phyloP scores from a whole-genome alignment of 1,284 basidiomycete genomes.

The Salmacisia buchloeana region DNA sequence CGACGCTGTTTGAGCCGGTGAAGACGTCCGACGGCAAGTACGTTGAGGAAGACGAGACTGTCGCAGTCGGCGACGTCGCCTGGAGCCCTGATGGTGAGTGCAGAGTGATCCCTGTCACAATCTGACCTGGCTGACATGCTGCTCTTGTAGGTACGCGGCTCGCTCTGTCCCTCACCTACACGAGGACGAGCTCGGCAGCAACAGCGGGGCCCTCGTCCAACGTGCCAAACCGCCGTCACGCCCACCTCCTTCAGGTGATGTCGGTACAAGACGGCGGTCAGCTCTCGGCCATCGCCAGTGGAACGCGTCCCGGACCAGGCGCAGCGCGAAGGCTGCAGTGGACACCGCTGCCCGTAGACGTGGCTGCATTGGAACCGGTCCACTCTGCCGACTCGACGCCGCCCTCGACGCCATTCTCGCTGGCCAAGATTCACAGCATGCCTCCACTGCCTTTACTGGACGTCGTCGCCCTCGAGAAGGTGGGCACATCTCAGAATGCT shows the following conservation, averaged over 20 bases:
- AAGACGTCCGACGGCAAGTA: neutral
- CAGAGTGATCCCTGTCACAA: neutral
- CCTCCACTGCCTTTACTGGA: neutral
- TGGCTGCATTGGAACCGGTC: neutral
- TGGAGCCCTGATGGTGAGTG: slow-evolving; percentile 21
- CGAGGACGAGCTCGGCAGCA: slow-evolving; percentile 9
- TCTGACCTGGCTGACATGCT: neutral
- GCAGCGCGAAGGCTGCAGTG: neutral
- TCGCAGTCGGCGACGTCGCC: slow-evolving; percentile 21
- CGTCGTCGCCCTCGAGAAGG: neutral
- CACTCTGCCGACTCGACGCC: neutral
- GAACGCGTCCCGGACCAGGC: neutral
- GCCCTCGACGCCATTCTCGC: neutral
- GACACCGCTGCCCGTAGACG: neutral
- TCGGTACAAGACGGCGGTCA: slow-evolving; percentile 26
- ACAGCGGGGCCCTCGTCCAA: slow-evolving; percentile 13
- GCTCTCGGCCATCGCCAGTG: slow-evolving; percentile 14
- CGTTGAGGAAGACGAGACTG: slow-evolving; percentile 21
- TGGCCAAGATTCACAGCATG: neutral
- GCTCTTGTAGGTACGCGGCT: slow-evolving; percentile 18
- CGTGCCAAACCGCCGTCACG: slow-evolving; percentile 6
- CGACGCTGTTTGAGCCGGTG: slow-evolving; percentile 18
- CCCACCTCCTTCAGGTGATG: slow-evolving; percentile 18
- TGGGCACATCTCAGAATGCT: neutral
- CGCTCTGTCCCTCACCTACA: slow-evolving; percentile 18